A percentile compares a stretch with the other conserved stretches of the same genome.
phyloP scores from a whole-genome alignment of 2,329 filamentous ascomycete genomes.

The Pseudogymnoascus destructans region DNA sequence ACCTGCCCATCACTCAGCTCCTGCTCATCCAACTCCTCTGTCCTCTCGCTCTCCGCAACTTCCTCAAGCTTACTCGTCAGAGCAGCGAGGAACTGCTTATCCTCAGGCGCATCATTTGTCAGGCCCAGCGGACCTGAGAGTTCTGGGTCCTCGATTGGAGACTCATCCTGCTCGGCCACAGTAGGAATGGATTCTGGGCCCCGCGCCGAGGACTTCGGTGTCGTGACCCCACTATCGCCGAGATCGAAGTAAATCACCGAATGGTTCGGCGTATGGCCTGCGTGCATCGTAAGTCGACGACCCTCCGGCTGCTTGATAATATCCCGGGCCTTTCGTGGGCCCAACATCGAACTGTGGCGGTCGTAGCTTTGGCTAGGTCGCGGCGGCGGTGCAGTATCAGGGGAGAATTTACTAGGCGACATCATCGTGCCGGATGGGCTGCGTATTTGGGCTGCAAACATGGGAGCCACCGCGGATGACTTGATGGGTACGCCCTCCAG shows the following conservation, averaged over 20 bases:
- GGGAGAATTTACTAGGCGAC: slow-evolving; percentile 20
- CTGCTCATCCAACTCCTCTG: background rate
- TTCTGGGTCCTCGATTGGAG: slow-evolving; percentile 28
- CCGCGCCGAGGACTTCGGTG: slow-evolving; percentile 16
- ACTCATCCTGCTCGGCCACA: slow-evolving; percentile 7
- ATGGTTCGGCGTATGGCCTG: slow-evolving; percentile 50
- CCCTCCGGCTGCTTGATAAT: slow-evolving; percentile 28
- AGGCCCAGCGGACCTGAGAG: slow-evolving; percentile 42
- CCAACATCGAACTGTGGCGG: background rate
- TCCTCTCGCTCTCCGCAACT: slow-evolving; percentile 3
- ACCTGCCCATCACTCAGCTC: slow-evolving; percentile 21
- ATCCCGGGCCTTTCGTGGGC: slow-evolving; percentile 13
- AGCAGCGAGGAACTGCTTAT: slow-evolving; percentile 39
- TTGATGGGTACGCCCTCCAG: slow-evolving; percentile 48
- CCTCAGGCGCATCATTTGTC: slow-evolving; percentile 41
- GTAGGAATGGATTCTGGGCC: slow-evolving; percentile 1
- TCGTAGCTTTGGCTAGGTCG: slow-evolving; percentile 13
- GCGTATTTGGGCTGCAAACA: slow-evolving; percentile 22
- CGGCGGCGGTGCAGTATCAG: slow-evolving; percentile 15
- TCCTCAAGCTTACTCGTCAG: slow-evolving; percentile 38
- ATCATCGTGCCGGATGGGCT: slow-evolving; percentile 16
- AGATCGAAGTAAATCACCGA: slow-evolving; percentile 39
- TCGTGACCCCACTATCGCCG: slow-evolving; percentile 23
- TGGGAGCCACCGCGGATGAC: slow-evolving; percentile 34
- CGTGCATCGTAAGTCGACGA: slow-evolving; percentile 45